Evolutionary conservation across 345 rosid genomes (phyloP).

Genomic region (Eucalyptus erythrocorys): DNA sequence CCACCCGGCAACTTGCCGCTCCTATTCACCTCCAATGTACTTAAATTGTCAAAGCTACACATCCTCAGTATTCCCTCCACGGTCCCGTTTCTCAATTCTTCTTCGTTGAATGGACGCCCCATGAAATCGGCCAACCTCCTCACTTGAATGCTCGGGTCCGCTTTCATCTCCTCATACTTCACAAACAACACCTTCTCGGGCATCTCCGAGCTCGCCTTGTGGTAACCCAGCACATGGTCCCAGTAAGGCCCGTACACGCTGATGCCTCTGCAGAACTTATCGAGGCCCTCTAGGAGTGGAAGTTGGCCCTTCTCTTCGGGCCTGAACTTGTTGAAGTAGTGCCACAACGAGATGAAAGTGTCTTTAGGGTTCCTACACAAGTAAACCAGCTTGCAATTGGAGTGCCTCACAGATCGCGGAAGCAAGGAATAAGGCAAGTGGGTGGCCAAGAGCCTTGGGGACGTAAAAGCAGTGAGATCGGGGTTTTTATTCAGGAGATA

Average conservation of each 20-base stretch:
- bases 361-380: conserved; percentile 2
- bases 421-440: background rate
- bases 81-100: background rate
- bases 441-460: background rate
- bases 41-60: conserved; percentile 25
- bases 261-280: too few relatives aligned
- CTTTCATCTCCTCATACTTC: too few relatives aligned
- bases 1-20: conserved; percentile 4
- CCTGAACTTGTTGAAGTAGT: background rate
- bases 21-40: conserved; percentile 9
- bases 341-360: conserved; percentile 1
- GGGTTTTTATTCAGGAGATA: background rate
- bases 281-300: conserved; percentile 10
- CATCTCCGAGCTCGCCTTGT: conserved; percentile 7
- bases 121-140: conserved; percentile 20
- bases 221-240: conserved; percentile 1
- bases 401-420: background rate
- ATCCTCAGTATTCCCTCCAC: conserved; percentile 5
- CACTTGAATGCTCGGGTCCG: background rate
- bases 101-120: conserved; percentile 9
- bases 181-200: too few relatives aligned
- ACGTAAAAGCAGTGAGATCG: background rate
- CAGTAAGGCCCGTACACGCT: too few relatives aligned
- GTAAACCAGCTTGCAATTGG: background rate
- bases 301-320: background rate